Evolutionary conservation across 768 basidiomycete species (phyloP), one percentile per base, ranked within the genome.

Genomic region (Termitomyces sp.): DNA sequence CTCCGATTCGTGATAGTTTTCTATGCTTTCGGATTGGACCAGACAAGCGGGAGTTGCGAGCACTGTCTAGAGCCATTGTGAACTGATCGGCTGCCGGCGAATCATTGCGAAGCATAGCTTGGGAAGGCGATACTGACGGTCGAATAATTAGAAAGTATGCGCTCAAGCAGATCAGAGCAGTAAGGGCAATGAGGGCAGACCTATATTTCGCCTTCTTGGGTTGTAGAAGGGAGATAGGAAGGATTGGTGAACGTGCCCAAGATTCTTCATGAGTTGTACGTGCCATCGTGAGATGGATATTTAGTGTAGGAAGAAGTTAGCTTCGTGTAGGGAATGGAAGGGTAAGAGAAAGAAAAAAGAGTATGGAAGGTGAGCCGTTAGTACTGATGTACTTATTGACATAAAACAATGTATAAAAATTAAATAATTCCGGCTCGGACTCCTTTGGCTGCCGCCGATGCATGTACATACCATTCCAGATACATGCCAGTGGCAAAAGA

Each of bases 131-230:
- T 52, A 79, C 60, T 57, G 81, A 70, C 15, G 81, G 70, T 42
- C 81, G 79, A 54, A 83, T 68, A 67, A 88, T 77, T 63, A 88
- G 75, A 56, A 88, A 73, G 74, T 85, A 90, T 57, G 76, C 76
- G 42, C 83, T 79, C 64, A 88, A 72, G 35, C 76, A 67, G 57
- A 84, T 57, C 66, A 89, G 78, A 63, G 76, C 69, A 69, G 83
- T 54, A 67, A 89, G 79, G 9, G 82, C 83, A 65, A 88, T 56
- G 63, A 87, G 71, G 3, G 83, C 81, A 4, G 84, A 80, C 58
- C 84, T 79, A 48, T 84, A 79, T 66, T 79, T 83, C 32, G 77
- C 66, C 67, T 84, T 85, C 64, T 80, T 73, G 15, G 79, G 76
- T 39, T 78, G 70, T 33, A 77, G 49, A 36, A 78, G 65, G 40